Percentiles rank a stretch among this genome's conserved stretches.
Evolutionary conservation across 1,139 yeast species (phyloP).

Genomic region (Hemisphaericaspora xylofermentans): DNA sequence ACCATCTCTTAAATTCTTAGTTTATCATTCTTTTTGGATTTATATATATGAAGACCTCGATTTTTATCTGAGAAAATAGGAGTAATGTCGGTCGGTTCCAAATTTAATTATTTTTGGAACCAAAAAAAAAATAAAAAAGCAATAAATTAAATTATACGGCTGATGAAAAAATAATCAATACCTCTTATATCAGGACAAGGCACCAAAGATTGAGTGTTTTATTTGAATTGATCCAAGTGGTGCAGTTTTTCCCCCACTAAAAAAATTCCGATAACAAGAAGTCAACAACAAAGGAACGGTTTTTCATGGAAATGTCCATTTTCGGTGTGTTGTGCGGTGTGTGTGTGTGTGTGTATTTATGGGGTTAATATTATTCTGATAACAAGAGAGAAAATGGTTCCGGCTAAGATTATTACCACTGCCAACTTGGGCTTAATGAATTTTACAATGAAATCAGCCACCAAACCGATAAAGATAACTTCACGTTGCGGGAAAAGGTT

Average conservation of each 20-base stretch:
- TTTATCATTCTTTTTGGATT: neutral
- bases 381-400: no score
- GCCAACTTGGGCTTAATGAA: no score
- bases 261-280: neutral
- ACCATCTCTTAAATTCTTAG: neutral
- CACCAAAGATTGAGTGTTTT: neutral
- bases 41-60: neutral
- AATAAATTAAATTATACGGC: conserved; percentile 4
- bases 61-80: neutral
- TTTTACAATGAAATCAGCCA: no score
- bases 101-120: neutral
- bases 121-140: conserved; percentile 2
- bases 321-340: no score
- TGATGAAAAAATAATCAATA: neutral
- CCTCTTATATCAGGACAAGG: conserved; percentile 3
- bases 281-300: neutral
- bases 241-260: neutral
- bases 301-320: no score
- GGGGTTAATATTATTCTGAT: no score
- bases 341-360: no score
- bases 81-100: conserved; percentile 4
- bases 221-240: neutral
- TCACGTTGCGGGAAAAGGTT: no score
- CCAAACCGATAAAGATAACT: no score
- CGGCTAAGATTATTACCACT: no score